A percentile compares a stretch with the other conserved stretches of the same genome.
Evolutionary conservation across 257 asterid genomes (phyloP).

Genomic region (Schizonepeta tenuifolia): DNA sequence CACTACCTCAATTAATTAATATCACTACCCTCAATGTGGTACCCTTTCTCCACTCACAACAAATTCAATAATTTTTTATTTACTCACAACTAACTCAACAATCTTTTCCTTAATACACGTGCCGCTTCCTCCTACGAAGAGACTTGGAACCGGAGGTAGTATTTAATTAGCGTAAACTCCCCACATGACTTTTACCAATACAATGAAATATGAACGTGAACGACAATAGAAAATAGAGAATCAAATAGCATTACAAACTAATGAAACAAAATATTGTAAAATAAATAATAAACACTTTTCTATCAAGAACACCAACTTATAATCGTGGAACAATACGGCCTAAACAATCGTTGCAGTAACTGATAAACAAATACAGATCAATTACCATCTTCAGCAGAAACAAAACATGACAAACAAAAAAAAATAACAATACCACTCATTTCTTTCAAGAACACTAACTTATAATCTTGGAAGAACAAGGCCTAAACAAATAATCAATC

Average conservation of each 20-base stretch:
- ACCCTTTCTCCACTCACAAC: too few relatives aligned
- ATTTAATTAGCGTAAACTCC: too few relatives aligned
- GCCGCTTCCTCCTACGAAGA: too few relatives aligned
- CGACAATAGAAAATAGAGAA: background rate
- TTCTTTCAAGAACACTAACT: background rate
- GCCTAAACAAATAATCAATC: background rate
- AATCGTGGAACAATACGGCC: too few relatives aligned
- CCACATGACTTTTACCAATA: background rate
- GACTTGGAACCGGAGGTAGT: too few relatives aligned
- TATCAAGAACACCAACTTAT: too few relatives aligned
- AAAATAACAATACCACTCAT: background rate
- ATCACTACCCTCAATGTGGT: too few relatives aligned
- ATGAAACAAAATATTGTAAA: background rate
- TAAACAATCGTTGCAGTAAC: background rate
- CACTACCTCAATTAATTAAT: too few relatives aligned
- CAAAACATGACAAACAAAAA: background rate
- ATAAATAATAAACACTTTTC: background rate
- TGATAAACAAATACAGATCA: background rate
- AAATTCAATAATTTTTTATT: too few relatives aligned
- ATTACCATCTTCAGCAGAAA: background rate
- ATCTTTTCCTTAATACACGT: too few relatives aligned
- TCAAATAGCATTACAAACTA: background rate
- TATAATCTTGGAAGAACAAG: constrained; percentile 28
- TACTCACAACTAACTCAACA: too few relatives aligned
- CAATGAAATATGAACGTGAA: background rate